These are phyloP conservation scores for Citrus maxima DNA, from an alignment of 345 rosid genomes.

Conservation along the genomic window DNA sequence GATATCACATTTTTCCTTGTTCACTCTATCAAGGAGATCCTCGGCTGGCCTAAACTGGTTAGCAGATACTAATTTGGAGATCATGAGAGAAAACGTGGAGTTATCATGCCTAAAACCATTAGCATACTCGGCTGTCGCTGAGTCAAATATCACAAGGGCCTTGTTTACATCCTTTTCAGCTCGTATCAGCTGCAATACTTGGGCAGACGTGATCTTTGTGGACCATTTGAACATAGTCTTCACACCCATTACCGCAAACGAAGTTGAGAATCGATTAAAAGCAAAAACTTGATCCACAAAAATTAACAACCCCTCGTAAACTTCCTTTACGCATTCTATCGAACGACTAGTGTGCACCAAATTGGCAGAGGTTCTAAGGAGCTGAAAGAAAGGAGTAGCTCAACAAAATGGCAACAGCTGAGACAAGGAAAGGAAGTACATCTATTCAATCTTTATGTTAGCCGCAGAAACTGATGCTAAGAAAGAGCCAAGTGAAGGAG, in stretches of 20 bases:
- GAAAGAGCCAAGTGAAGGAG: no score
- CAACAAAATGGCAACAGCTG: not conserved
- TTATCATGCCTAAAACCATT: slow-evolving; percentile 66
- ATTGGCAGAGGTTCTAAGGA: not conserved
- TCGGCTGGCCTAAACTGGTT: slow-evolving; percentile 68
- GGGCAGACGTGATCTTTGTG: slow-evolving; percentile 50
- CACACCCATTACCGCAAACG: slow-evolving; percentile 27
- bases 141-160: slow-evolving; percentile 58
- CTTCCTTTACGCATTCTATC: slow-evolving; percentile 1
- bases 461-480: no score
- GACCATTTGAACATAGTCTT: slow-evolving; percentile 57
- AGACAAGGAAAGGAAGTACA: no score
- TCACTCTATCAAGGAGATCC: slow-evolving; percentile 70
- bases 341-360: not conserved
- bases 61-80: slow-evolving; percentile 61
- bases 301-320: not conserved
- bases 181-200: slow-evolving; percentile 56
- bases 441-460: no score
- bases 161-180: slow-evolving; percentile 60
- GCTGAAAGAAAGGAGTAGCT: not conserved
- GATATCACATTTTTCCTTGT: slow-evolving; percentile 48
- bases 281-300: not conserved
- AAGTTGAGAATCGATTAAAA: not conserved
- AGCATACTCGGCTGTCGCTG: slow-evolving; percentile 67
- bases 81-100: slow-evolving; percentile 52